Conservation (phyloP, 805 yeast species). For the Wickerhamomyces sydowiorum region DNA sequence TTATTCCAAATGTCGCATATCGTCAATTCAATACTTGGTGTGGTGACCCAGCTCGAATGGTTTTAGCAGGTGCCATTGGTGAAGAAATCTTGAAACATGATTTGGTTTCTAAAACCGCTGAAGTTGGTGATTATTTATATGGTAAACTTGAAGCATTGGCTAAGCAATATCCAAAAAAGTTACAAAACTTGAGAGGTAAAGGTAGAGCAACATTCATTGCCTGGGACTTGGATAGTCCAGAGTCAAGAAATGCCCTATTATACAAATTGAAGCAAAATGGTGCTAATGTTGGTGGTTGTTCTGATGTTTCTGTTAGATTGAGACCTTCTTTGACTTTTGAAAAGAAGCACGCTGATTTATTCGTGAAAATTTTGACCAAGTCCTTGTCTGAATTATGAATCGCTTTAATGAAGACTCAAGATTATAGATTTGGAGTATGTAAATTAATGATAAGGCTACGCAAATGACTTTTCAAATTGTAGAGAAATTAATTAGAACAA, state of each 20-base stretch:
- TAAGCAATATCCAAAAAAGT: conserved; percentile 44
- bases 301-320: conserved; percentile 69
- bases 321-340: conserved; percentile 78
- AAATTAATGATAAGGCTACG: background rate
- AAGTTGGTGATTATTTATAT: conserved; percentile 66
- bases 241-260: conserved; percentile 57
- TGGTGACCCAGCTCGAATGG: conserved; percentile 81
- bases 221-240: conserved; percentile 56
- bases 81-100: conserved; percentile 57
- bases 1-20: conserved; percentile 72
- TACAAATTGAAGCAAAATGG: conserved; percentile 56
- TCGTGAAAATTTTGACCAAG: conserved; percentile 40
- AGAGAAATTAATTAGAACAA: too few relatives aligned
- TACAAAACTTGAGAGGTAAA: conserved; percentile 66
- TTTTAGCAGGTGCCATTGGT: conserved; percentile 70
- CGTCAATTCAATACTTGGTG: conserved; percentile 94
- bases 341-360: conserved; percentile 71
- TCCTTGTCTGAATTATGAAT: conserved; percentile 18
- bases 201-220: conserved; percentile 76
- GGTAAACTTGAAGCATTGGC: conserved; percentile 47
- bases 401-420: background rate
- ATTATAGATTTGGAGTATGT: background rate
- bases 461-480: too few relatives aligned
- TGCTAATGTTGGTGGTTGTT: conserved; percentile 82
- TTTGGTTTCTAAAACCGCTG: conserved; percentile 47